Percentiles rank a stretch among this genome's conserved stretches.
Conservation (phyloP, 208 protist genomes). For the Sergeia podlipaevii region DNA sequence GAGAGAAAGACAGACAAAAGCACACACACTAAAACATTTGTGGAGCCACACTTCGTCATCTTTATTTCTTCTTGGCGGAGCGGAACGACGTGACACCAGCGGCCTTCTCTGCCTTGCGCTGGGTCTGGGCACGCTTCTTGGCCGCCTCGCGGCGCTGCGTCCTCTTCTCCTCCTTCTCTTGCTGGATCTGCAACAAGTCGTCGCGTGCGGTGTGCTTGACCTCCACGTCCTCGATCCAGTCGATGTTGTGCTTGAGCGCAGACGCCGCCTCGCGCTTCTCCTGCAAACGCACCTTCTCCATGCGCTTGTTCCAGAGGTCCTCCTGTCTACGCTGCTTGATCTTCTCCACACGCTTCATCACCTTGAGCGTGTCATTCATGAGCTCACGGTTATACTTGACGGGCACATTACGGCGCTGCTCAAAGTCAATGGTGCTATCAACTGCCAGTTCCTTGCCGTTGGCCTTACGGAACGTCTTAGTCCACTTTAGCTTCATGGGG, state of each 20-base stretch:
- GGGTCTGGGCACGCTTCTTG: conserved; percentile 67
- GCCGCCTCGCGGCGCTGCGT: conserved; percentile 64
- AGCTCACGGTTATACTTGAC: conserved; percentile 99
- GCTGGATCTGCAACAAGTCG: conserved; percentile 68
- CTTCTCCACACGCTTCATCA: conserved; percentile 97
- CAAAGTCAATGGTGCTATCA: conserved; percentile 99
- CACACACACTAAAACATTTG: no score
- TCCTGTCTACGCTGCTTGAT: conserved; percentile 94
- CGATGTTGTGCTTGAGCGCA: conserved; percentile 93
- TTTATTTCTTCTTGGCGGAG: conserved; percentile 52
- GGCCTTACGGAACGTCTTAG: conserved; percentile 98
- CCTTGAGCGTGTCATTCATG: conserved; percentile 92
- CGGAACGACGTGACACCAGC: conserved; percentile 30
- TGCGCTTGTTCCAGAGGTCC: conserved; percentile 92
- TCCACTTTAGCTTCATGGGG: conserved; percentile 99
- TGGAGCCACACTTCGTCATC: neutral
- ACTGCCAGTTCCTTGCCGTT: conserved; percentile 98
- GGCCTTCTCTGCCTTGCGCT: conserved; percentile 57
- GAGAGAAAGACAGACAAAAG: no score
- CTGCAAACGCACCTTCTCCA: conserved; percentile 68
- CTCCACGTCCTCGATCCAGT: conserved; percentile 88
- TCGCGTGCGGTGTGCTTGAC: conserved; percentile 83
- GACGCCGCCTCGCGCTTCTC: conserved; percentile 74
- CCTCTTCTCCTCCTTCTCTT: conserved; percentile 74
- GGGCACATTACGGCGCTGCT: conserved; percentile 97